Evolutionary conservation across 116 monocot genomes (phyloP).

Genomic region (Dioscorea cayenensis): DNA sequence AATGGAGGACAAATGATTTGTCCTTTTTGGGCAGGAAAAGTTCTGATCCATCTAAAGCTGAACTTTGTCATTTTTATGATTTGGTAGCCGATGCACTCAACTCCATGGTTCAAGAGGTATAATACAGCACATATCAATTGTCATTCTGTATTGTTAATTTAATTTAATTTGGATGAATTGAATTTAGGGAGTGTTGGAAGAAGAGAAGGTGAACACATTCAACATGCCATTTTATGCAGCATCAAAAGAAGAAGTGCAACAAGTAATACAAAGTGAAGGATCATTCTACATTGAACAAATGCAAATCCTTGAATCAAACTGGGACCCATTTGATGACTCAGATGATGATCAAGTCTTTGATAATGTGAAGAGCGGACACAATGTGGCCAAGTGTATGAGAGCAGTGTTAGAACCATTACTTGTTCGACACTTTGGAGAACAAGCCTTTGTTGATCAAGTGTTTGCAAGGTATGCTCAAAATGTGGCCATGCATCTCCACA

Average conservation of each 20-base stretch:
- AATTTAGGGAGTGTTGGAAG: slow-evolving; percentile 6
- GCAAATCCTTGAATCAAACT: slow-evolving; percentile 12
- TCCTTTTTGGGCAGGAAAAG: not conserved
- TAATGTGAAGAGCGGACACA: slow-evolving; percentile 6
- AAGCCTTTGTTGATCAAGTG: slow-evolving; percentile 11
- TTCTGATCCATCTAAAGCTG: no score
- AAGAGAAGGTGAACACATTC: slow-evolving; percentile 12
- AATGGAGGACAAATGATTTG: slow-evolving; percentile 16
- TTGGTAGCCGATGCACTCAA: no score
- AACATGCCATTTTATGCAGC: slow-evolving; percentile 13
- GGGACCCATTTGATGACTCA: slow-evolving; percentile 18
- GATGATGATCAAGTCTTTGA: slow-evolving; percentile 1
- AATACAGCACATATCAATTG: no score
- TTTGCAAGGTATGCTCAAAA: slow-evolving; percentile 15
- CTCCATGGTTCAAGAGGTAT: no score
- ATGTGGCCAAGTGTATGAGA: slow-evolving; percentile 9
- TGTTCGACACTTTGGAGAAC: slow-evolving; percentile 8
- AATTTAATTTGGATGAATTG: not conserved
- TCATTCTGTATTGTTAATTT: no score
- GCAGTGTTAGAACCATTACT: slow-evolving; percentile 13
- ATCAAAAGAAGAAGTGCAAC: slow-evolving; percentile 4
- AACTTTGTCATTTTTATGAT: no score
- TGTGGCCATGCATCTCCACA: slow-evolving; percentile 15
- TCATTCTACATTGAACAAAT: slow-evolving; percentile 7
- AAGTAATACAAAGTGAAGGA: not conserved